A percentile compares a stretch with the other conserved stretches of the same genome.
phyloP scores from a whole-genome alignment of 1,139 yeast species.

The Pneumocystis murina region DNA sequence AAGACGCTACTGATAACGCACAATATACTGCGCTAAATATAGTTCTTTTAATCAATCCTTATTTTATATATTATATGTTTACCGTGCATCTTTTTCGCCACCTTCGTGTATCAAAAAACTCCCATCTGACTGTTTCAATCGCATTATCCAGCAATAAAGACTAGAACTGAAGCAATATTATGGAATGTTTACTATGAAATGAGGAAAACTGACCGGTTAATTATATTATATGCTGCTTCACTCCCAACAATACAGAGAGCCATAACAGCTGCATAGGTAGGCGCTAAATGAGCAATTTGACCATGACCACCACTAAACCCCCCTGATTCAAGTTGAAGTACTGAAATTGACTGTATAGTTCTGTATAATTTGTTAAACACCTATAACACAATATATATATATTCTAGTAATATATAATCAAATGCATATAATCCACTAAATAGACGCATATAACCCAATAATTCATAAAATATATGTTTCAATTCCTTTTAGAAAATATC shows the following conservation, averaged over 20 bases:
- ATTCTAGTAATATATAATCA: neutral
- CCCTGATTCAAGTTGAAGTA: constrained; percentile 25
- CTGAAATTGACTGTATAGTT: constrained; percentile 20
- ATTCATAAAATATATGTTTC: neutral
- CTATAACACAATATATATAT: neutral
- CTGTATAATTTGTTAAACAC: constrained; percentile 17
- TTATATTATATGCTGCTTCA: constrained; percentile 28
- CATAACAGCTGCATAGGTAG: constrained; percentile 65
- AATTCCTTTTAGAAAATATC: neutral
- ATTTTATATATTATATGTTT: constrained; percentile 1
- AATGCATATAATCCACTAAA: constrained; percentile 11
- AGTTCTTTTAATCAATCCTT: constrained; percentile 8
- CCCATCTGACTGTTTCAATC: constrained; percentile 54
- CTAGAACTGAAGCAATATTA: neutral
- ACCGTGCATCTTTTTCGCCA: constrained; percentile 65
- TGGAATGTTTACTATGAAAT: neutral
- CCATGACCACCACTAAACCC: constrained; percentile 78
- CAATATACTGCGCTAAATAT: constrained; percentile 59
- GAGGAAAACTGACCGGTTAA: constrained; percentile 28
- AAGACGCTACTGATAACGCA: constrained; percentile 57
- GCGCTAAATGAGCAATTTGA: constrained; percentile 73
- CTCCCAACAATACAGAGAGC: constrained; percentile 45
- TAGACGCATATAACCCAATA: neutral
- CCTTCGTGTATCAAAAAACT: constrained; percentile 56
- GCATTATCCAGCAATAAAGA: constrained; percentile 50